Conservation (phyloP, 192 early-diverging fungal genomes). For the Globomyces pollinis-pini region DNA sequence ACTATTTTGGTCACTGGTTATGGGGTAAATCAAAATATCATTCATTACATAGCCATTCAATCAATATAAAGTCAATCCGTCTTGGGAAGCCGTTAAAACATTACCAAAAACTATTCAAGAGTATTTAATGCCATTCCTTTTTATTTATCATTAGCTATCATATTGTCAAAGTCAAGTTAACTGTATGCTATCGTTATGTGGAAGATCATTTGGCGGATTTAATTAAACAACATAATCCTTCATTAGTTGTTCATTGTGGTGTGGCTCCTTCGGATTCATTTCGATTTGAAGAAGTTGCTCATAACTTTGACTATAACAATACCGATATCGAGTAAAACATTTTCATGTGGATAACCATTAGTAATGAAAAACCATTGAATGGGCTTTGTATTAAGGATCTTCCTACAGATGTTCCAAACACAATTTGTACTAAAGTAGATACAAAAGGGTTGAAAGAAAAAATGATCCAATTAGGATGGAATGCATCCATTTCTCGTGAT, state of each 20-base stretch:
- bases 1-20: constrained; percentile 2
- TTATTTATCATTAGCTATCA: not conserved
- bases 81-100: constrained; percentile 4
- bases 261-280: not conserved
- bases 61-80: not conserved
- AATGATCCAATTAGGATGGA: too few relatives aligned
- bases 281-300: constrained; percentile 2
- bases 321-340: not conserved
- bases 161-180: not conserved
- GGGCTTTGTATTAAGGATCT: not conserved
- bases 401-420: not conserved
- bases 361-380: not conserved
- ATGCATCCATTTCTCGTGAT: constrained; percentile 1
- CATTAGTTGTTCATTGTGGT: constrained; percentile 4
- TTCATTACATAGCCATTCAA: not conserved
- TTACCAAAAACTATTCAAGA: not conserved
- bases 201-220: not conserved
- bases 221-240: not conserved
- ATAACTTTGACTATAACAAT: not conserved
- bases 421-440: not conserved
- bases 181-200: not conserved
- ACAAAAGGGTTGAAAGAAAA: not conserved
- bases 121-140: too few relatives aligned
- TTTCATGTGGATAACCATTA: not conserved
- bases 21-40: not conserved